Percentiles rank a stretch among this genome's conserved stretches.
These are phyloP conservation scores for Limnanthes douglasii DNA, from an alignment of 345 rosid species.

Conservation along the genomic window DNA sequence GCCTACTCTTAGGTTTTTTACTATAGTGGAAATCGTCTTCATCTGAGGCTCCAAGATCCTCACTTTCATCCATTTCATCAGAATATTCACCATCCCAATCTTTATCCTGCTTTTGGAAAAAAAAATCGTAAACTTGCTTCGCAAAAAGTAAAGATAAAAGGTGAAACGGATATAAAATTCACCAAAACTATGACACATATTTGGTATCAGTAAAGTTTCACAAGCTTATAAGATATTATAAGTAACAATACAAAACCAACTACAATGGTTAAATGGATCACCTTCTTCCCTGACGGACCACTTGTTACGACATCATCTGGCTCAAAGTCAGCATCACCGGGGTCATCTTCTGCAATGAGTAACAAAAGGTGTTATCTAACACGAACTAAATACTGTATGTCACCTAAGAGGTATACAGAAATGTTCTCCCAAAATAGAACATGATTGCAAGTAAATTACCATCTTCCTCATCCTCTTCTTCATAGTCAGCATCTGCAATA, in stretches of 20 bases:
- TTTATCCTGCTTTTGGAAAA: conserved; percentile 31
- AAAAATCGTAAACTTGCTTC: no score
- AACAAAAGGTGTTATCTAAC: background rate
- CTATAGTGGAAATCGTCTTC: conserved; percentile 54
- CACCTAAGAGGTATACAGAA: conserved; percentile 1
- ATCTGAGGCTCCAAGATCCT: conserved; percentile 48
- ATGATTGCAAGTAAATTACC: conserved; percentile 31
- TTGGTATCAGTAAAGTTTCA: no score
- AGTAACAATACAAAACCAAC: no score
- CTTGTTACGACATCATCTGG: conserved; percentile 44
- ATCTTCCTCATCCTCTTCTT: conserved; percentile 76
- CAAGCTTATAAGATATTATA: no score
- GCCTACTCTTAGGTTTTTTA: conserved; percentile 51
- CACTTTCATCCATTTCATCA: conserved; percentile 56
- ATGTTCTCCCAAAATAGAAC: conserved; percentile 7
- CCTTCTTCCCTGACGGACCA: conserved; percentile 39
- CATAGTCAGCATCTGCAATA: conserved; percentile 62
- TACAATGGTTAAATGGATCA: conserved; percentile 12
- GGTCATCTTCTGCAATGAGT: conserved; percentile 99
- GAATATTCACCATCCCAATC: conserved; percentile 70
- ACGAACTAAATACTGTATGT: background rate
- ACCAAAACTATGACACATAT: no score
- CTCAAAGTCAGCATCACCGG: conserved; percentile 94
- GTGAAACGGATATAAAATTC: no score
- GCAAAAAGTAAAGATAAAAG: no score